A percentile compares a stretch with the other conserved stretches of the same genome.
These are phyloP conservation scores for Aurantiochytrium sp. DNA, from an alignment of 108 stramenopile genomes.

Conservation along the genomic window DNA sequence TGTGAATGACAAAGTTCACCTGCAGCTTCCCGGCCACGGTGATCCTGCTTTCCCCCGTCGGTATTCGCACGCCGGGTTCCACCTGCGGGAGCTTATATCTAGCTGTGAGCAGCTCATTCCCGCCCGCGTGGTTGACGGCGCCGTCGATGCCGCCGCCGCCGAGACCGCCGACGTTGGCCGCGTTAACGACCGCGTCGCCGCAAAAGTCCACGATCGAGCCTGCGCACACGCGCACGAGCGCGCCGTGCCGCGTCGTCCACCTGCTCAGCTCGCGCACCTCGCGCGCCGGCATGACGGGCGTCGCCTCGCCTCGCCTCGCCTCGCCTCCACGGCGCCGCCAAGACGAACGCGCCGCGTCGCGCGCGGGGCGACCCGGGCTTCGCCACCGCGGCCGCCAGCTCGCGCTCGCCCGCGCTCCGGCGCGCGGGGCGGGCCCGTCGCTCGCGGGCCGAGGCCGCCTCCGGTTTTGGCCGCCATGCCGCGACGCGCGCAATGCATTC, in stretches of 20 bases:
- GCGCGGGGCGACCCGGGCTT: too few relatives aligned
- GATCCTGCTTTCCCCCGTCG: not conserved
- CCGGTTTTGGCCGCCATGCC: too few relatives aligned
- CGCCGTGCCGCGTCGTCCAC: not conserved
- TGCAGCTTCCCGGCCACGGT: not conserved
- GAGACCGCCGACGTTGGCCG: not conserved
- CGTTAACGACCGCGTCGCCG: not conserved
- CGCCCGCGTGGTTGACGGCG: not conserved
- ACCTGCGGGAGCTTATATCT: not conserved
- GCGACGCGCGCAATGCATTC: too few relatives aligned
- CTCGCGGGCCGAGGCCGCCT: too few relatives aligned
- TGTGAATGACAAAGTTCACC: not conserved
- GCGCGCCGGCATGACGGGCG: too few relatives aligned
- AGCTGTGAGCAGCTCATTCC: not conserved
- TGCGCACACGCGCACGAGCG: not conserved
- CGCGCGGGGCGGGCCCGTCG: too few relatives aligned
- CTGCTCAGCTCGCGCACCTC: not conserved
- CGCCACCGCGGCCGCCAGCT: too few relatives aligned
- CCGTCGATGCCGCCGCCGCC: not conserved
- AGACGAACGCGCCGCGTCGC: too few relatives aligned
- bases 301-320: too few relatives aligned
- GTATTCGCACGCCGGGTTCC: not conserved
- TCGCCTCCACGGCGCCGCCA: too few relatives aligned
- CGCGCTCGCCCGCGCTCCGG: too few relatives aligned
- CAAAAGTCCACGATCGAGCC: not conserved